A percentile compares a stretch with the other conserved stretches of the same genome.
Evolutionary conservation across 2,329 filamentous ascomycete genomes (phyloP).

Genomic region (Penicillium sp.): DNA sequence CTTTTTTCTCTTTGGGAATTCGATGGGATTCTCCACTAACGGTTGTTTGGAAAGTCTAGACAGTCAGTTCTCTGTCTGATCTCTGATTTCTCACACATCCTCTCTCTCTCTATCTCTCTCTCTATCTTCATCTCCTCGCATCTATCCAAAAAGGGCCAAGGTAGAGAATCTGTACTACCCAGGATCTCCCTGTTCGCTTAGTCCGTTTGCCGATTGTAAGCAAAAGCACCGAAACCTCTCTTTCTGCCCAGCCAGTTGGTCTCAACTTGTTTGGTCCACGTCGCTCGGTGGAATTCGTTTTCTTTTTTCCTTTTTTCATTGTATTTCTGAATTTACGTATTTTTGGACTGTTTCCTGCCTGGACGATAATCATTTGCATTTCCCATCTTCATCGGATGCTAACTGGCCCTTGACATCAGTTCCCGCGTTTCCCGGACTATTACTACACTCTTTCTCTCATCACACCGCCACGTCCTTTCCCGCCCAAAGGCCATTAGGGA

Average conservation of each 20-base stretch:
- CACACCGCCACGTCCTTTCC: constrained; percentile 17
- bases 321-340: not conserved
- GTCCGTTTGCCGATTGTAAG: constrained; percentile 20
- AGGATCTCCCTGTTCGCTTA: constrained; percentile 14
- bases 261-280: constrained; percentile 15
- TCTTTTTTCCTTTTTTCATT: constrained; percentile 5
- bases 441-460: not conserved
- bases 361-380: constrained; percentile 2
- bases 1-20: not conserved
- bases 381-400: constrained; percentile 1
- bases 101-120: not conserved
- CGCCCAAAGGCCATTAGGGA: constrained; percentile 9
- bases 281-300: constrained; percentile 9
- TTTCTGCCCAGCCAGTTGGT: constrained; percentile 21
- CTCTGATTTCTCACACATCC: not conserved
- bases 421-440: constrained; percentile 8
- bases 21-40: constrained; percentile 6
- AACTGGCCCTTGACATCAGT: constrained; percentile 7
- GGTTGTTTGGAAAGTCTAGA: constrained; percentile 3
- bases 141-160: not conserved
- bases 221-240: not conserved
- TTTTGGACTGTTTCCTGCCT: not conserved
- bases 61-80: not conserved
- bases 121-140: not conserved
- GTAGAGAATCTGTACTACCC: not conserved